These are phyloP conservation scores for Fraxinus dipetala DNA, from an alignment of 305 asterid species.

Conservation along the genomic window DNA sequence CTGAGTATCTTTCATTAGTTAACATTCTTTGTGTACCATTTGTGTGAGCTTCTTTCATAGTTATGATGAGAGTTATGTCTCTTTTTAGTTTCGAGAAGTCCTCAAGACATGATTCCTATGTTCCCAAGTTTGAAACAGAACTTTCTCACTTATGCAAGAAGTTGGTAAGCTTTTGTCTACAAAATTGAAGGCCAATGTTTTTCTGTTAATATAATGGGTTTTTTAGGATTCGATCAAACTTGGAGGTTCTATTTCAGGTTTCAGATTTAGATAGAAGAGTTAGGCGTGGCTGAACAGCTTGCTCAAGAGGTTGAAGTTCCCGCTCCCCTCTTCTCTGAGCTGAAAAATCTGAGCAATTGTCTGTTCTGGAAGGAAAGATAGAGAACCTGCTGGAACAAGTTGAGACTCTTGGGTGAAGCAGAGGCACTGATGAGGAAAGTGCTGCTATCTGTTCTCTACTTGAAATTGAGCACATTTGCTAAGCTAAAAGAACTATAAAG, in stretches of 20 bases:
- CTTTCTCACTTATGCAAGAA: slow-evolving; percentile 86
- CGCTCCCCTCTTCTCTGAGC: slow-evolving; percentile 84
- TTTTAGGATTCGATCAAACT: background rate
- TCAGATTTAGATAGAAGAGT: slow-evolving; percentile 88
- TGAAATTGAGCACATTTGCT: background rate
- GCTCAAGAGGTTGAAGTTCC: slow-evolving; percentile 83
- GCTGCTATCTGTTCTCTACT: background rate
- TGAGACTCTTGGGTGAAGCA: slow-evolving; percentile 92
- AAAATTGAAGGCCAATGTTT: background rate
- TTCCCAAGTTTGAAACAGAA: slow-evolving; percentile 89
- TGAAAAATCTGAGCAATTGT: slow-evolving; percentile 83
- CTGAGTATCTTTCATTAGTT: background rate
- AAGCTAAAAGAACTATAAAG: background rate
- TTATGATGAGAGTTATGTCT: slow-evolving; percentile 22
- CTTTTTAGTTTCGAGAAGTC: slow-evolving; percentile 75
- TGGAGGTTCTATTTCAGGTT: slow-evolving; percentile 46
- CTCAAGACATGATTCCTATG: slow-evolving; percentile 75
- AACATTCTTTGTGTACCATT: background rate
- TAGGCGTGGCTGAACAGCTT: slow-evolving; percentile 92
- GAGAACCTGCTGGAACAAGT: slow-evolving; percentile 91
- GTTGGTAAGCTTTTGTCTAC: slow-evolving; percentile 52
- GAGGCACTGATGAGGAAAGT: slow-evolving; percentile 98
- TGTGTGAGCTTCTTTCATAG: slow-evolving; percentile 1
- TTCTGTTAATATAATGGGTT: slow-evolving; percentile 3
- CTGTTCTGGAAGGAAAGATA: slow-evolving; percentile 84